Evolutionary conservation across 2,329 filamentous ascomycete genomes (phyloP), one percentile per base, ranked within the genome.

Genomic region (Apiospora saccharicola): DNA sequence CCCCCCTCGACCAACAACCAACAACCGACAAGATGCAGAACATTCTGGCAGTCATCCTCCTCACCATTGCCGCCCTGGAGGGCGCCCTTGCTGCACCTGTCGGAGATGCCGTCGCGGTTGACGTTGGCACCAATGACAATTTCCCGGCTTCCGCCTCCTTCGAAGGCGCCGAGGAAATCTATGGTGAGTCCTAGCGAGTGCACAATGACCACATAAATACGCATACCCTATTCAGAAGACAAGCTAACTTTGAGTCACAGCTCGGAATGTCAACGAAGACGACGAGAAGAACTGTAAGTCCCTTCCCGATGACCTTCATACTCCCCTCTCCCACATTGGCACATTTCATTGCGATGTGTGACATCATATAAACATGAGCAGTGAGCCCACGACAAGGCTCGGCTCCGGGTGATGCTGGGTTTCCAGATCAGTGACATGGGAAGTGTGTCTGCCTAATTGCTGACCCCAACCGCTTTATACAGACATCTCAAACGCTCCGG

Each of bases 61-160:
- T 49, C 46, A 37, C 68, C 68, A 57, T 70, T 43, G 68, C 47
- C 34, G 68, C 68, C 47, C n/a, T 70, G 8, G 68, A 70, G 68
- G 68, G 44, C 34, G 47, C 37, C 19, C 19, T 51, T 2, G 47
- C 68, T 34, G 68, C 68, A 8, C 44, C 68, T 24, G 12, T 41
- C 47, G 24, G 19, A n/a, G 19, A n/a, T 8, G 19, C 67, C 16
- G 19, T n/a, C 30, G 41, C 67, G 41, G 14, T 46, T 5, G 44
- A 46, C 26, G 67, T 69, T 26, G 8, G 19, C 26, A 37, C 67
- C 26, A 49, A 49, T 22, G 41, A 68, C 13, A 43, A 34, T 6
- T 37, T 12, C 67, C 67, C 44, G 13, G 24, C 19, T 8, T 6
- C 67, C 26, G 34, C 67, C 16, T 26, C 3, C 67, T 41, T 69